Conservation (phyloP, 176 grass and related monocot genomes). For the Carex pumila region DNA sequence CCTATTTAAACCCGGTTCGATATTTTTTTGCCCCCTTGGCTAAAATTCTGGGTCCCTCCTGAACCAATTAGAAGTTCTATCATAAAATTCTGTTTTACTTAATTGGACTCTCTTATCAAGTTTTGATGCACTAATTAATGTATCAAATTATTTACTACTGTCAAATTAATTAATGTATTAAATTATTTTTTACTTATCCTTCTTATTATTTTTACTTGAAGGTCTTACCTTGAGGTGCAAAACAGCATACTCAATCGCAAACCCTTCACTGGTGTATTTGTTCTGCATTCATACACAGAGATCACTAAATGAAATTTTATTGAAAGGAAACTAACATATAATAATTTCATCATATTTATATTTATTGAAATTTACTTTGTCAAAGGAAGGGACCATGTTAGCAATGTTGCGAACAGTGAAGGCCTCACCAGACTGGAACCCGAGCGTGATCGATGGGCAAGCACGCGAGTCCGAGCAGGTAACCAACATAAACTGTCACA, state of each 20-base stretch:
- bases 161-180: not conserved
- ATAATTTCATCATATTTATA: too few species aligned
- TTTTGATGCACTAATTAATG: not conserved
- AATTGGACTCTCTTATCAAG: not conserved
- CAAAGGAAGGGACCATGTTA: conserved; percentile 44
- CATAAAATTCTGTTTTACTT: too few species aligned
- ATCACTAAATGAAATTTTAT: not conserved
- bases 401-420: conserved; percentile 65
- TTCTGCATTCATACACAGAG: conserved; percentile 30
- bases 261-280: conserved; percentile 29
- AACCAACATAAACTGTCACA: conserved; percentile 71
- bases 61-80: too few species aligned
- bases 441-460: conserved; percentile 46
- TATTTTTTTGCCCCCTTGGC: too few species aligned
- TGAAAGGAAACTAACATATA: not conserved
- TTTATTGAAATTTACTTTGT: conserved; percentile 33
- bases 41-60: too few species aligned
- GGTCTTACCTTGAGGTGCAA: conserved; percentile 45
- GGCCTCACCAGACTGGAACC: conserved; percentile 62
- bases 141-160: not conserved
- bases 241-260: conserved; percentile 63
- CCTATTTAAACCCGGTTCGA: too few species aligned
- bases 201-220: not conserved
- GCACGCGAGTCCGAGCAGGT: conserved; percentile 56
- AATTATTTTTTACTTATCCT: not conserved